Percentiles rank a stretch among this genome's conserved stretches.
Evolutionary conservation across 305 asterid species (phyloP).

Genomic region (Ajuga reptans): DNA sequence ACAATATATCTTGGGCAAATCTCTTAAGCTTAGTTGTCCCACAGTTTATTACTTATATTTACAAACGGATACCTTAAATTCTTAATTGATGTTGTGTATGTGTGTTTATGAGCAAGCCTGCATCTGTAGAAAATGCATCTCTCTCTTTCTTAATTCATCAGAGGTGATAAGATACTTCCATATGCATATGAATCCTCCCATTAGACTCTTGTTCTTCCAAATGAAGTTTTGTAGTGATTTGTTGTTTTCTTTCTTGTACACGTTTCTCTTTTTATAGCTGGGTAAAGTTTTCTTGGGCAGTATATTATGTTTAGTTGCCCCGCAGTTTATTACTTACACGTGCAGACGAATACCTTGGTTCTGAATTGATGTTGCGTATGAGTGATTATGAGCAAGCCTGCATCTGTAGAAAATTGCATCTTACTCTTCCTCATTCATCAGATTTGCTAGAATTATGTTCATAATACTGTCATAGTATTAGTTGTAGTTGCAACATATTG

Average conservation of each 20-base stretch:
- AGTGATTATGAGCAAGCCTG: not conserved
- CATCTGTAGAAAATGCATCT: not conserved
- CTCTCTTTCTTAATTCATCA: not conserved
- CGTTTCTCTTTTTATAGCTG: constrained; percentile 4
- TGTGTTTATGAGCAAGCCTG: not conserved
- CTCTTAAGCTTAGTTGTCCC: not conserved
- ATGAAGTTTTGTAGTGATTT: not conserved
- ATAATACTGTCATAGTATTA: not conserved
- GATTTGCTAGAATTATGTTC: not conserved
- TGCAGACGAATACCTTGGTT: not conserved
- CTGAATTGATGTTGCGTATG: not conserved
- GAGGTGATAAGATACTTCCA: not conserved
- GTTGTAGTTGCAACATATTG: not conserved
- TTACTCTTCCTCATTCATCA: not conserved
- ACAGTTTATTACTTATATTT: not conserved
- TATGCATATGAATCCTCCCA: not conserved
- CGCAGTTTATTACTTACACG: not conserved
- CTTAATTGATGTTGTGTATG: not conserved
- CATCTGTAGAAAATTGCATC: not conserved
- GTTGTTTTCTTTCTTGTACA: too few species aligned
- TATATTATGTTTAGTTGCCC: not conserved
- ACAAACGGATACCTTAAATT: not conserved
- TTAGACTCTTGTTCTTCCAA: not conserved
- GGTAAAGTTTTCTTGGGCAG: not conserved
- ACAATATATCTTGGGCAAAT: too few species aligned